Conservation (phyloP, 2,329 filamentous ascomycete species). For the Fonsecaea pugnacius region DNA sequence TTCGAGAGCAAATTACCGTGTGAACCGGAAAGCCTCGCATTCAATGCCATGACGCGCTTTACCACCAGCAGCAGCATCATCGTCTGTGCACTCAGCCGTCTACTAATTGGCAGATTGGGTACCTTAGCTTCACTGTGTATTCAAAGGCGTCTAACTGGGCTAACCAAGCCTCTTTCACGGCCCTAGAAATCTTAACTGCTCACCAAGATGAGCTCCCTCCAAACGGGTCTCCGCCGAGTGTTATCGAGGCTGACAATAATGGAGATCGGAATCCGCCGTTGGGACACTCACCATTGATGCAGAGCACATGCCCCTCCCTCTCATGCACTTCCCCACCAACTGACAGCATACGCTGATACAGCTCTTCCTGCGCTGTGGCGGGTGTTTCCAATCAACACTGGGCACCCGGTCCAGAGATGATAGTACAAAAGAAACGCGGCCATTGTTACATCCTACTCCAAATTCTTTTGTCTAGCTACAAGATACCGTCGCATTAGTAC, state of each 20-base stretch:
- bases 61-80: not conserved
- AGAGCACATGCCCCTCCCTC: not conserved
- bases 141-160: not conserved
- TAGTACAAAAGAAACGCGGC: not conserved
- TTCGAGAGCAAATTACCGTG: slow-evolving; percentile 3
- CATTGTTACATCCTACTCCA: slow-evolving; percentile 1
- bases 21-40: not conserved
- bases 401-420: not conserved
- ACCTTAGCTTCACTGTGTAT: not conserved
- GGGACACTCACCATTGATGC: not conserved
- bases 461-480: not conserved
- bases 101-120: not conserved
- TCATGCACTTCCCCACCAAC: not conserved
- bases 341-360: not conserved
- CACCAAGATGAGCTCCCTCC: not conserved
- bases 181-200: not conserved
- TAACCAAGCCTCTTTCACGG: not conserved
- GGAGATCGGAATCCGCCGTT: slow-evolving; percentile 3
- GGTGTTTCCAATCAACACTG: not conserved
- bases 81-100: not conserved
- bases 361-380: not conserved
- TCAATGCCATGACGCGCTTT: not conserved
- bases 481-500: not conserved
- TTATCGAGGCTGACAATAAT: not conserved
- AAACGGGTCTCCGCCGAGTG: not conserved